Percentiles rank a stretch among this genome's conserved stretches.
Conservation (phyloP, 2,329 filamentous ascomycete genomes). For the Colletotrichum sp. region DNA sequence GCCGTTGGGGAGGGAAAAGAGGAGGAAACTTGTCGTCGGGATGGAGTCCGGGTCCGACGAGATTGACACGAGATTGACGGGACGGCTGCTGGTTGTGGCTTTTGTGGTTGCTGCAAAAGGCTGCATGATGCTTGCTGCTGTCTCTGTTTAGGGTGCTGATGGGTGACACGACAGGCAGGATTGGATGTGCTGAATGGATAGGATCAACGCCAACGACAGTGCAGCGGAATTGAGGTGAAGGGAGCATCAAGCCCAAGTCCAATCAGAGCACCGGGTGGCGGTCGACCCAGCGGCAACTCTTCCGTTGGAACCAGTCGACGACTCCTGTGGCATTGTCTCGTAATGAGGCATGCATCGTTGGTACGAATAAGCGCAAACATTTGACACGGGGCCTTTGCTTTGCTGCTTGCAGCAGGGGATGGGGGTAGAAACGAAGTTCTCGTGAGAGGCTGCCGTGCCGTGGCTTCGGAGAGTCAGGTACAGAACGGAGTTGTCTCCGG, state of each 20-base stretch:
- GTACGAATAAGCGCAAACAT: not conserved
- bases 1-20: not conserved
- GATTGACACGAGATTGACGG: not conserved
- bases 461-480: slow-evolving; percentile 7
- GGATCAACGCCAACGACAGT: not conserved
- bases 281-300: not conserved
- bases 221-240: not conserved
- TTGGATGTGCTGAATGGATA: not conserved
- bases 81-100: not conserved
- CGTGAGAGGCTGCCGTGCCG: not conserved
- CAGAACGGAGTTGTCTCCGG: slow-evolving; percentile 16
- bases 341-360: not conserved
- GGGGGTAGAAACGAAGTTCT: not conserved
- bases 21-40: not conserved
- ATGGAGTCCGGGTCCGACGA: not conserved
- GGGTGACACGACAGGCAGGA: not conserved
- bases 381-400: not conserved
- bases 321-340: not conserved
- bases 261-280: not conserved
- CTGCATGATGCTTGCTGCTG: not conserved
- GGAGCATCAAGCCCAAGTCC: not conserved
- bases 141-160: not conserved
- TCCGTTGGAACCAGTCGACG: not conserved
- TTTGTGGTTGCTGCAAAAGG: not conserved
- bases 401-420: not conserved